Evolutionary conservation across 257 asterid species (phyloP).

Genomic region (Salvia splendens): DNA sequence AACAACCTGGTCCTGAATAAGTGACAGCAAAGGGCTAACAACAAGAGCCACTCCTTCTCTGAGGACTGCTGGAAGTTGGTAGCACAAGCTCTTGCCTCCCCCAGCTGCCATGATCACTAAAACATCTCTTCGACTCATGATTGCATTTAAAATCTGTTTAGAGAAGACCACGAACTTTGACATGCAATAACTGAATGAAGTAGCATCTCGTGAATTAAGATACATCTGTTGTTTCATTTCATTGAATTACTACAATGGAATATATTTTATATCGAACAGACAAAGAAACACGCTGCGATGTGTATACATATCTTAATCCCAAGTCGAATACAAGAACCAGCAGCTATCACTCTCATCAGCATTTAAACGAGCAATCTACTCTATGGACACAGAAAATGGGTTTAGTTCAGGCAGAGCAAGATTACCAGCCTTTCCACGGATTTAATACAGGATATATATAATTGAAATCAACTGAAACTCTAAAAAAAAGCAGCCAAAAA

Average conservation of each 20-base stretch:
- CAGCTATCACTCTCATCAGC: background rate
- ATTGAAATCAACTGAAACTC: constrained; percentile 6
- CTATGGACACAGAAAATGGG: constrained; percentile 19
- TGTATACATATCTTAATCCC: constrained; percentile 3
- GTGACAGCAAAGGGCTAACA: constrained; percentile 94
- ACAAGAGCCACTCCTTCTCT: constrained; percentile 82
- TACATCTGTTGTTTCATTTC: constrained; percentile 4
- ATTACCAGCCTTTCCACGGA: background rate
- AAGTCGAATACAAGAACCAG: constrained; percentile 5
- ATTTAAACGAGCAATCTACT: constrained; percentile 12
- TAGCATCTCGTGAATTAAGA: constrained; percentile 9
- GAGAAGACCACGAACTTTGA: constrained; percentile 5
- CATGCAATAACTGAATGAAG: constrained; percentile 1
- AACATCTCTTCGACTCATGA: constrained; percentile 86
- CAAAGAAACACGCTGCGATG: background rate
- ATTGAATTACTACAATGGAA: background rate
- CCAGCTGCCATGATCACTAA: constrained; percentile 99
- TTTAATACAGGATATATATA: background rate
- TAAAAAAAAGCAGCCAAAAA: background rate
- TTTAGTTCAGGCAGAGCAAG: constrained; percentile 8
- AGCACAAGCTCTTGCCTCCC: constrained; percentile 97
- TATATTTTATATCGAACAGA: constrained; percentile 11
- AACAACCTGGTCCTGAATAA: constrained; percentile 92
- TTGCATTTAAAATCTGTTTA: constrained; percentile 76
- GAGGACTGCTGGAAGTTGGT: constrained; percentile 95